Evolutionary conservation across 345 rosid genomes (phyloP), one percentile per base, ranked within the genome.

Genomic region (Arabidopsis thaliana): DNA sequence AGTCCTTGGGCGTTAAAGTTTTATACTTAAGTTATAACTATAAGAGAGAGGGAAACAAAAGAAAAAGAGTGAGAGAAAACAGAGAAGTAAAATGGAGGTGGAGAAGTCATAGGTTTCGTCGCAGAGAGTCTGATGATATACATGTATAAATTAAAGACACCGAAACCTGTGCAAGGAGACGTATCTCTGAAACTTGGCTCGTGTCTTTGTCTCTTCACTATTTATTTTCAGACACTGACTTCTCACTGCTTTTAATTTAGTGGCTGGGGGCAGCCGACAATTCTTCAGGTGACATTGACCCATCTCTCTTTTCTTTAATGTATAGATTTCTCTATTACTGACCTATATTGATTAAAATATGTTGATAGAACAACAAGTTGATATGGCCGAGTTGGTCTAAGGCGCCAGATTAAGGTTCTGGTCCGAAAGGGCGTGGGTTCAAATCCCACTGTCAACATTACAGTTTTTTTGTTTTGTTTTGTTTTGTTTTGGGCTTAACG

Each of bases 361-460:
- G 36, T 7, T 13, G 7, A 45, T 0, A 6, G 2, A 8, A 3
- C 33, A 63, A 20, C 30, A 65, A 64, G 96, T 90, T 85, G 90
- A 85, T 88, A 89, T 88, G 97, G 97, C 97, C 91, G 97, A 89
- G 97, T 95, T 89, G 94, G 98, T 88, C 91, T 86, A 89, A 90
- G 97, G 94, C 93, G 96, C 94, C 91, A 89, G 96, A 89, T 92
- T 90, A 89, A 89, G 99, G 98, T 93, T 89, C 93, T 90, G 91
- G 97, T 96, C 91, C 91, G 96, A 90, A 90, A 90, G 93, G 93
- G 89, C 93, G 91, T 87, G 93, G 96, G 93, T 95, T 90, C 91
- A 83, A 95, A 92, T 87, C 94, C 93, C 96, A 92, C 89, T 88
- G 85, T 92, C 93, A 82, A 94, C 96, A 85, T 0, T 28, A 0